phyloP scores from a whole-genome alignment of 441 rosid species.

The Geranium incanum region DNA sequence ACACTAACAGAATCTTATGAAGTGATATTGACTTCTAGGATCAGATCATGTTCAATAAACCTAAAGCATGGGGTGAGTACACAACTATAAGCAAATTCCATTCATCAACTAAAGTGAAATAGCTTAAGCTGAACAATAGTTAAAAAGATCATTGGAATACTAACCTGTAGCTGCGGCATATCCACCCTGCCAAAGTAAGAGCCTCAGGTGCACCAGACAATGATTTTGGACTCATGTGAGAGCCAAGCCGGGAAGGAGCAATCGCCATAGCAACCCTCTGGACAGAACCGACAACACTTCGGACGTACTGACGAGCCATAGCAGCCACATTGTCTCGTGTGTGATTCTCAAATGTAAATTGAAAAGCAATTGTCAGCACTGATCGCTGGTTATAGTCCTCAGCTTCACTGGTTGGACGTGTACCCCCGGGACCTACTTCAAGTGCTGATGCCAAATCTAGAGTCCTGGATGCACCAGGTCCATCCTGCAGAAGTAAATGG shows the following conservation, averaged over 20 bases:
- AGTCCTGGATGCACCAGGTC: slow-evolving; percentile 50
- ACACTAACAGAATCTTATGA: neutral
- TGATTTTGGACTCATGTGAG: slow-evolving; percentile 54
- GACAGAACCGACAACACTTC: slow-evolving; percentile 81
- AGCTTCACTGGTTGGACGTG: slow-evolving; percentile 43
- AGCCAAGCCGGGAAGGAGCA: slow-evolving; percentile 68
- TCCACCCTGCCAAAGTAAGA: slow-evolving; percentile 83
- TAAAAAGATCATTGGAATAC: slow-evolving; percentile 14
- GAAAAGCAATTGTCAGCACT: slow-evolving; percentile 89
- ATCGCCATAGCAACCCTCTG: slow-evolving; percentile 98
- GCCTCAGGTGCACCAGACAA: slow-evolving; percentile 89
- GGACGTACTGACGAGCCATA: slow-evolving; percentile 91
- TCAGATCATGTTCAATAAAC: neutral
- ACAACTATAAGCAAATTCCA: neutral
- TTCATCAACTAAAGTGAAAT: slow-evolving; percentile 26
- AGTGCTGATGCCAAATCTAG: slow-evolving; percentile 88
- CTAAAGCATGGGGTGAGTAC: neutral
- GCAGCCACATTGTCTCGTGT: slow-evolving; percentile 83
- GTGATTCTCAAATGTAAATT: slow-evolving; percentile 81
- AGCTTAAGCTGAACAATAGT: slow-evolving; percentile 10
- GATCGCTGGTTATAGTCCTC: slow-evolving; percentile 52
- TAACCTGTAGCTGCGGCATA: slow-evolving; percentile 68
- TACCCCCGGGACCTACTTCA: slow-evolving; percentile 65
- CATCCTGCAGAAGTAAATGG: slow-evolving; percentile 29
- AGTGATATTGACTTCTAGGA: neutral